These are phyloP conservation scores for Fraxinus latifolia DNA, from an alignment of 305 asterid species.

Conservation along the genomic window DNA sequence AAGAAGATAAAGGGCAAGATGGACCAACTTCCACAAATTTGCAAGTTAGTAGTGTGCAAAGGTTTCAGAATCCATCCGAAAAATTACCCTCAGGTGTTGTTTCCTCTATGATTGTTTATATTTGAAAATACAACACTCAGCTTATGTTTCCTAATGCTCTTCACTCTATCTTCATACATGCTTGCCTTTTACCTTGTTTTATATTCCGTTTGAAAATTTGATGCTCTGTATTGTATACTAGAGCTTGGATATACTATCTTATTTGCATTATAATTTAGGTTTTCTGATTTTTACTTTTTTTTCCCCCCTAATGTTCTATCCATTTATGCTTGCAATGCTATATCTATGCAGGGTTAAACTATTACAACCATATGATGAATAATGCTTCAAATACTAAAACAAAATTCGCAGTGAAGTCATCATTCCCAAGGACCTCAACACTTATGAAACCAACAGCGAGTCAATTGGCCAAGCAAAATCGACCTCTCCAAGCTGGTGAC, in stretches of 20 bases:
- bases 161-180: conserved; percentile 11
- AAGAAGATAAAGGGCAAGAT: conserved; percentile 24
- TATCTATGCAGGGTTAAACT: conserved; percentile 54
- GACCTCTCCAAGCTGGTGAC: conserved; percentile 44
- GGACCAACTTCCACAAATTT: conserved; percentile 19
- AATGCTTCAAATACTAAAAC: conserved; percentile 41
- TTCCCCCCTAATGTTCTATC: background rate
- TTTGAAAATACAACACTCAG: background rate
- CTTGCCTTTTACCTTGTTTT: conserved; percentile 10
- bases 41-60: conserved; percentile 9
- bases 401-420: conserved; percentile 45
- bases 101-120: background rate
- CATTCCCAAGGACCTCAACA: conserved; percentile 69
- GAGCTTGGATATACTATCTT: background rate
- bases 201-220: background rate
- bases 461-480: conserved; percentile 86
- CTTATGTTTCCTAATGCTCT: background rate
- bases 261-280: conserved; percentile 3
- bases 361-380: conserved; percentile 45
- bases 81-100: conserved; percentile 34
- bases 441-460: conserved; percentile 96
- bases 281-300: background rate
- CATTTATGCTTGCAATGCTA: conserved; percentile 4
- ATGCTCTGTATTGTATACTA: conserved; percentile 6
- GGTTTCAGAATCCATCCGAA: conserved; percentile 28